A percentile compares a stretch with the other conserved stretches of the same genome.
These are phyloP conservation scores for Podospora didyma DNA, from an alignment of 495 filamentous ascomycete genomes.

Conservation along the genomic window DNA sequence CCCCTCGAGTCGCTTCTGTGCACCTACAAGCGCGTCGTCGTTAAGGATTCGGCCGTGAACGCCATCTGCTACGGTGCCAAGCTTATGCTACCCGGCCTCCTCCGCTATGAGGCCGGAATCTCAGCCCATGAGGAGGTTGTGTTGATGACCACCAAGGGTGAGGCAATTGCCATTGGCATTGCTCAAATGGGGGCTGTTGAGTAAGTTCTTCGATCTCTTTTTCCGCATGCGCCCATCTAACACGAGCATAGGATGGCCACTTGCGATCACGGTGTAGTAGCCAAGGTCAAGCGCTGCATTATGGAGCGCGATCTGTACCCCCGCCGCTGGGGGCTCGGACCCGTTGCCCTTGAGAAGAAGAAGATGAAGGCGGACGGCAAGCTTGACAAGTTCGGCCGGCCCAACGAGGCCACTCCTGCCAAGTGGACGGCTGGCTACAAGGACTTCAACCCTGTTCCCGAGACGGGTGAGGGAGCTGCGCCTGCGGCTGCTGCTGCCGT, in stretches of 20 bases:
- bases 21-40: constrained; percentile 90
- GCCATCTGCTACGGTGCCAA: constrained; percentile 98
- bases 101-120: constrained; percentile 86
- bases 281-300: constrained; percentile 94
- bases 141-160: constrained; percentile 96
- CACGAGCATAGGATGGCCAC: constrained; percentile 56
- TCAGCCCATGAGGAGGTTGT: constrained; percentile 59
- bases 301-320: constrained; percentile 99
- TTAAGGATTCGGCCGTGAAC: constrained; percentile 94
- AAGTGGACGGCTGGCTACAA: constrained; percentile 88
- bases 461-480: constrained; percentile 27
- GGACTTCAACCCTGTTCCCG: constrained; percentile 63
- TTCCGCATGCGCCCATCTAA: not conserved
- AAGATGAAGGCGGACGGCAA: constrained; percentile 97
- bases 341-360: constrained; percentile 91
- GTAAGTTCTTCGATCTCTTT: constrained; percentile 9
- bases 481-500: constrained; percentile 30
- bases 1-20: constrained; percentile 89
- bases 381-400: constrained; percentile 91
- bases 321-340: constrained; percentile 89
- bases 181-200: constrained; percentile 67
- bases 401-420: constrained; percentile 86
- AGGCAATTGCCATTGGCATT: constrained; percentile 93
- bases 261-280: constrained; percentile 93
- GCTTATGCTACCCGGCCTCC: constrained; percentile 92